Conservation (phyloP, 345 rosid species). For the Salix viminalis region DNA sequence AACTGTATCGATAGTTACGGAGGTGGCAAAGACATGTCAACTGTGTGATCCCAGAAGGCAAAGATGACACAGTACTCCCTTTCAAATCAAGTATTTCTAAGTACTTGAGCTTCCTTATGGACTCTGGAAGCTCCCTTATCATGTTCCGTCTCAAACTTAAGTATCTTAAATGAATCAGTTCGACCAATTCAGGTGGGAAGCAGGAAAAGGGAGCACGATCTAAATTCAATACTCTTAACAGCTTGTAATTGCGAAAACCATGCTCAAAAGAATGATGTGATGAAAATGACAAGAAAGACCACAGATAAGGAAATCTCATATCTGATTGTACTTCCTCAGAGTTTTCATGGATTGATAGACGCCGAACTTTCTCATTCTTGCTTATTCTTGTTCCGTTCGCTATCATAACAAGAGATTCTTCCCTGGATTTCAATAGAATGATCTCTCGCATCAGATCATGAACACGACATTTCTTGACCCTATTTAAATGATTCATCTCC, state of each 20-base stretch:
- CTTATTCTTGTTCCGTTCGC: neutral
- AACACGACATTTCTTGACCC: conserved; percentile 1
- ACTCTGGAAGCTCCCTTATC: conserved; percentile 5
- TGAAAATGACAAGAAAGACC: neutral
- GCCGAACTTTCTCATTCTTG: neutral
- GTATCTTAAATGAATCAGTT: conserved; percentile 3
- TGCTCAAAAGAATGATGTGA: neutral
- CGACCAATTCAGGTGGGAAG: neutral
- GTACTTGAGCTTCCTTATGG: conserved; percentile 7
- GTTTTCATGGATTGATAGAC: neutral
- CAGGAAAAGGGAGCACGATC: neutral
- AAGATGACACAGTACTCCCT: neutral
- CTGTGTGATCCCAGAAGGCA: conserved; percentile 5
- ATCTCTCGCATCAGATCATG: conserved; percentile 13
- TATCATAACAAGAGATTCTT: conserved; percentile 3
- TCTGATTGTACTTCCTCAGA: neutral
- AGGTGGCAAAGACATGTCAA: conserved; percentile 4
- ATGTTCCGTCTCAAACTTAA: conserved; percentile 1
- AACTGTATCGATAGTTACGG: neutral
- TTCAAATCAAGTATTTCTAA: conserved; percentile 14
- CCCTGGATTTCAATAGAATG: conserved; percentile 2
- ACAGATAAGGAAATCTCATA: neutral
- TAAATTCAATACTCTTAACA: neutral
- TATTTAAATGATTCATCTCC: neutral
- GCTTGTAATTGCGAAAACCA: neutral